Percentiles rank a stretch among this genome's conserved stretches.
Evolutionary conservation across 2,329 filamentous ascomycete species (phyloP).

Genomic region (Diaporthe australafricana): DNA sequence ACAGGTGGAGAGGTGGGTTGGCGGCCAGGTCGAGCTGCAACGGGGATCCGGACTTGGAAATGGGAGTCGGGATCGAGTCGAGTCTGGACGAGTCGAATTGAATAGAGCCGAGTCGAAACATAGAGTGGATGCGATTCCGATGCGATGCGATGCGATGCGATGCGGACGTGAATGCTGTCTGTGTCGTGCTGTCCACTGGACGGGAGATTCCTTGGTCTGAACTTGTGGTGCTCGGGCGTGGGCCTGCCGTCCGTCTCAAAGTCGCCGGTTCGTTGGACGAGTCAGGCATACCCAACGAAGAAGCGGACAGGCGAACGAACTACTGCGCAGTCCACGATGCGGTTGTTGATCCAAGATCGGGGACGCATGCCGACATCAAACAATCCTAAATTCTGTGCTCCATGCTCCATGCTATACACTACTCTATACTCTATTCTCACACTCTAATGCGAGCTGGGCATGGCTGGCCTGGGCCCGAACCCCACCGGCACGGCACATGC

Average conservation of each 20-base stretch:
- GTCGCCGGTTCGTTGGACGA: conserved; percentile 9
- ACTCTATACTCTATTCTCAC: neutral
- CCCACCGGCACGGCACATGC: neutral
- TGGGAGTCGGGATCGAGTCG: neutral
- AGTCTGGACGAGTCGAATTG: too few species aligned
- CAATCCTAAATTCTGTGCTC: neutral
- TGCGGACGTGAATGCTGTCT: neutral
- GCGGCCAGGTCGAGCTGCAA: neutral
- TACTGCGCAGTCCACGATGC: neutral
- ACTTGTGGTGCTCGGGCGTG: conserved; percentile 5
- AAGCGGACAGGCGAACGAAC: neutral
- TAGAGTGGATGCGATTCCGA: conserved; percentile 4
- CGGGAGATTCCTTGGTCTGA: neutral
- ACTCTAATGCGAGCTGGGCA: neutral
- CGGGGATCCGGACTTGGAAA: neutral
- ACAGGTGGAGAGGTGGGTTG: neutral
- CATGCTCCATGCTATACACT: neutral
- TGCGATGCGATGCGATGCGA: conserved; percentile 6
- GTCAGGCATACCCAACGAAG: neutral
- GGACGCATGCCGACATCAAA: conserved; percentile 9
- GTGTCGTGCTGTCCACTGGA: neutral
- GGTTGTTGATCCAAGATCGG: conserved; percentile 17
- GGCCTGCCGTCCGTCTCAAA: conserved; percentile 23
- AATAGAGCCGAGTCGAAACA: too few species aligned
- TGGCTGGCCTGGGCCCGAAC: neutral